Evolutionary conservation across 2,329 filamentous ascomycete species (phyloP), one percentile per base, ranked within the genome.

Genomic region (Dothidotthia symphoricarpi): DNA sequence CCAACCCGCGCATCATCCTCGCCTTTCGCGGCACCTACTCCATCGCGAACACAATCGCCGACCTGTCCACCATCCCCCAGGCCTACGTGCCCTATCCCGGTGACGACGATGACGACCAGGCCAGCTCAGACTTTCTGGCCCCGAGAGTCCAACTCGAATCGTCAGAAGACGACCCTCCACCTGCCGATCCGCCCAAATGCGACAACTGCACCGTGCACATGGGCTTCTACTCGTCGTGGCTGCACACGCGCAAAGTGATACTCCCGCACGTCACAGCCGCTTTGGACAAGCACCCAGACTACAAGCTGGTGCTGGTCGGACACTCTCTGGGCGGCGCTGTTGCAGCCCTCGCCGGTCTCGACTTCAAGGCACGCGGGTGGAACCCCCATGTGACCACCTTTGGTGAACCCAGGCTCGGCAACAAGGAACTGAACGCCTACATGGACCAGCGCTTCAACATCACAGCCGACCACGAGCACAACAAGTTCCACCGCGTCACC

Each of bases 1-100:
- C 70, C 4, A 64, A 70, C 14, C 75, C 76, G 30, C 76, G 82
- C 41, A 86, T 98, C 39, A 74, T 97, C 30, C 78, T 97, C 25
- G 90, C 89, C 7, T 97, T 97, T 59, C 82, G 93, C 31, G 93
- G 93, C 16, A 97, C 93, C 11, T 96, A 97, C 68, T 95, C 89
- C 51, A 77, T 98, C 55, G 79, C 88, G 36, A 95, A 97, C 64
- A 90, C 90, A 10, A 83, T 98, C 45, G 77, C 89, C 33, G 93
- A 98, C 69, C 75, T 98, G 38, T 89, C 87, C 47, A 94, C 89
- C 2, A 75, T 91, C 2, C 90, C 89, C 10, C 91, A 97, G 65
- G 80, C 86, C 63, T 98, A 97, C 60, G 79, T 89, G 1, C 90
- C 93, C 1, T 98, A 96, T 62, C 85, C 86, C 1, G 75, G 78